Percentiles rank a stretch among this genome's conserved stretches.
These are phyloP conservation scores for Penicillium ochrochloron DNA, from an alignment of 495 filamentous ascomycete species.

Conservation along the genomic window DNA sequence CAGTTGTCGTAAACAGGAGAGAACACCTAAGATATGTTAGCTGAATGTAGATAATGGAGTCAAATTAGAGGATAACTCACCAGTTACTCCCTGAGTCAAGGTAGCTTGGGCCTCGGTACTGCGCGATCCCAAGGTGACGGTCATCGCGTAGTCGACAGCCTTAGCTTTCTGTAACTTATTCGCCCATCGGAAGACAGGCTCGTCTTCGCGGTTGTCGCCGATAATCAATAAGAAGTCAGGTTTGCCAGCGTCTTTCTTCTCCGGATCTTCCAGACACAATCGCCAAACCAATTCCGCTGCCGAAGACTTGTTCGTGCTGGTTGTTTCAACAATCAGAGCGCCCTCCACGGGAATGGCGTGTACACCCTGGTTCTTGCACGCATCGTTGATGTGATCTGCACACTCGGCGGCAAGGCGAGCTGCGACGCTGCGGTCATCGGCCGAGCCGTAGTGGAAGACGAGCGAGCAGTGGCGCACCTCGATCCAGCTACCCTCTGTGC, in stretches of 20 bases:
- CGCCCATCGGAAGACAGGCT: constrained; percentile 91
- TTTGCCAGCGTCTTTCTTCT: constrained; percentile 39
- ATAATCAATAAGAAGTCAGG: constrained; percentile 85
- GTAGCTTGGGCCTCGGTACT: constrained; percentile 88
- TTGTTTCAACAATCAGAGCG: constrained; percentile 78
- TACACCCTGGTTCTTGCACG: constrained; percentile 78
- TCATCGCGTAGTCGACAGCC: constrained; percentile 69
- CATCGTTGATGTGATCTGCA: constrained; percentile 91
- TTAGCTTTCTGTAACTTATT: constrained; percentile 66
- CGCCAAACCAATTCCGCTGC: constrained; percentile 72
- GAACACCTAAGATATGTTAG: constrained; percentile 32
- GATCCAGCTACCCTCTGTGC: constrained; percentile 82
- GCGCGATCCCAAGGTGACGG: constrained; percentile 79
- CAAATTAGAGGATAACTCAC: constrained; percentile 38
- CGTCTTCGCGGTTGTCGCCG: constrained; percentile 89
- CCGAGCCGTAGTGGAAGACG: constrained; percentile 83
- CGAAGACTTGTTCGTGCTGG: constrained; percentile 81
- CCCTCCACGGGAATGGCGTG: constrained; percentile 81
- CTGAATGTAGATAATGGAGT: neutral
- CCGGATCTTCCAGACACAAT: constrained; percentile 47
- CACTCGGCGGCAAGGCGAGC: constrained; percentile 80
- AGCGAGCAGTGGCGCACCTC: constrained; percentile 86
- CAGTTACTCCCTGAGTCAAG: constrained; percentile 86
- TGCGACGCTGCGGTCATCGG: constrained; percentile 74
- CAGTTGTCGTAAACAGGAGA: constrained; percentile 41